phyloP scores from a whole-genome alignment of 2,329 filamentous ascomycete genomes.

The Fusarium tuaranense region DNA sequence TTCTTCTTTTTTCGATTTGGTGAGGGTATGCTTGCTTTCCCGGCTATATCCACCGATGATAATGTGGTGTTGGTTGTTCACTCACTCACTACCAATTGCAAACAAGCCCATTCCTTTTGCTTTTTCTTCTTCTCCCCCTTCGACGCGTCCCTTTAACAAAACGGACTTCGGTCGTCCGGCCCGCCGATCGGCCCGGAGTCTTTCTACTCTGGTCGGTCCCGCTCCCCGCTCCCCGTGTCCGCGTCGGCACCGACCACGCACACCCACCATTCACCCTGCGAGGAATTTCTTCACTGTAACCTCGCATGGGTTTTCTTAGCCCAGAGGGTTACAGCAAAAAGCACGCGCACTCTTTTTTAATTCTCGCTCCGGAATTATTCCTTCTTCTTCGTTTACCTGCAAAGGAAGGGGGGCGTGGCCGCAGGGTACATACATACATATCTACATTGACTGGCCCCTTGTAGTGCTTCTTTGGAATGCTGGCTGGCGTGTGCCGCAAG shows the following conservation, averaged over 20 bases:
- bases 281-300: not conserved
- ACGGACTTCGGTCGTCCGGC: conserved; percentile 1
- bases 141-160: not conserved
- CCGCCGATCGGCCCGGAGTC: conserved; percentile 21
- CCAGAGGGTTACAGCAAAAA: not conserved
- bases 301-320: not conserved
- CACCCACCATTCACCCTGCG: not conserved
- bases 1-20: not conserved
- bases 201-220: conserved; percentile 19
- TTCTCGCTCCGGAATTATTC: not conserved
- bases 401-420: not conserved
- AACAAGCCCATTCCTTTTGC: not conserved
- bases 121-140: not conserved
- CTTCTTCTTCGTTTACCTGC: not conserved
- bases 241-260: not conserved
- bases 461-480: not conserved
- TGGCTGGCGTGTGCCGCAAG: conserved; percentile 15
- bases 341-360: not conserved
- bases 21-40: not conserved
- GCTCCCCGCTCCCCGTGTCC: not conserved
- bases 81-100: conserved; percentile 6
- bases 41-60: conserved; percentile 1
- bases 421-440: not conserved
- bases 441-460: not conserved
- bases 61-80: conserved; percentile 13